Evolutionary conservation across 2,329 filamentous ascomycete species (phyloP).

Genomic region (Talaromyces sp.): DNA sequence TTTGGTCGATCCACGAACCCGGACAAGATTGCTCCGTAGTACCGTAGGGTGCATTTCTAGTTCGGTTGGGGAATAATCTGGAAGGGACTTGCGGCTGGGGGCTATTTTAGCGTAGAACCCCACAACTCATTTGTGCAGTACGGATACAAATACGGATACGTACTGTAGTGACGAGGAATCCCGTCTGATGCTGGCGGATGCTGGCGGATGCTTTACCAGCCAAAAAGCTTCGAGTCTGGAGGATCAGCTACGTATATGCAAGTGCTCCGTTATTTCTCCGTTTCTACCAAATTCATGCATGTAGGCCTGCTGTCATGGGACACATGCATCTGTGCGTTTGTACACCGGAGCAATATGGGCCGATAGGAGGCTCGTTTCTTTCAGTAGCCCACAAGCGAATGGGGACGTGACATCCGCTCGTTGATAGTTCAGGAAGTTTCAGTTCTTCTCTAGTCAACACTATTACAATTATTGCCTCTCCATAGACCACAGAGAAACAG

Average conservation of each 20-base stretch:
- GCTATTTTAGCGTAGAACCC: neutral
- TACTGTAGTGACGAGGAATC: too few species aligned
- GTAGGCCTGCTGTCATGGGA: neutral
- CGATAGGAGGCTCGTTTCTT: neutral
- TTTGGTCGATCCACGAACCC: too few species aligned
- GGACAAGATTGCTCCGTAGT: neutral
- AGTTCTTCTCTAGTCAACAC: neutral
- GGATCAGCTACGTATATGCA: neutral
- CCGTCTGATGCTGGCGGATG: too few species aligned
- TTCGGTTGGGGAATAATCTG: neutral
- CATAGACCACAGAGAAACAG: neutral
- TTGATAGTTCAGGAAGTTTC: neutral
- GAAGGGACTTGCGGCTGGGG: neutral
- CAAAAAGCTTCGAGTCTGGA: neutral
- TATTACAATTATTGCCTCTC: neutral
- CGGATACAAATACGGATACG: too few species aligned
- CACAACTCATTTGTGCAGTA: neutral
- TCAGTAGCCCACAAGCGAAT: neutral
- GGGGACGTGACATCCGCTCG: neutral
- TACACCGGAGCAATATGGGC: neutral
- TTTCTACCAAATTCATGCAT: neutral
- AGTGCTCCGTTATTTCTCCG: conserved; percentile 3
- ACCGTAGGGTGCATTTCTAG: neutral
- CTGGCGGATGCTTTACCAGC: neutral
- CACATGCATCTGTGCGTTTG: neutral